Evolutionary conservation across 371 early-diverging fungal species (phyloP).

Genomic region (Parasitella parasitica): DNA sequence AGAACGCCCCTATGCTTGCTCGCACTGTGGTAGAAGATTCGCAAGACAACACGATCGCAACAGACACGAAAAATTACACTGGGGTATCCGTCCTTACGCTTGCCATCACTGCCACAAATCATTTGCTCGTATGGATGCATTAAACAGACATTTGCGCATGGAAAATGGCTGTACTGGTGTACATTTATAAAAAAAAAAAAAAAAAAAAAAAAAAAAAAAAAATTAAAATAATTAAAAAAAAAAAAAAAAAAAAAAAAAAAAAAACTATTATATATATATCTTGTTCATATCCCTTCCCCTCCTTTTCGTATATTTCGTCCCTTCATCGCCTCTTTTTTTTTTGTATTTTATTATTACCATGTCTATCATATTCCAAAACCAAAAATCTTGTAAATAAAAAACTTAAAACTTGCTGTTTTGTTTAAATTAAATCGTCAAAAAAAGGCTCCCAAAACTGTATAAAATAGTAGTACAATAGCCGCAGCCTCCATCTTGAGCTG

Average conservation of each 20-base stretch:
- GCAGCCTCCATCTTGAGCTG: background rate
- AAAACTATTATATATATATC: background rate
- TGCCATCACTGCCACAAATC: constrained; percentile 46
- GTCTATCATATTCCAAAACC: background rate
- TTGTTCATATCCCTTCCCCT: constrained; percentile 9
- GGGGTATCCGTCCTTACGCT: constrained; percentile 50
- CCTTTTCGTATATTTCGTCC: background rate
- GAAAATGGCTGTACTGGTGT: constrained; percentile 52
- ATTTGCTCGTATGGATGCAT: constrained; percentile 63
- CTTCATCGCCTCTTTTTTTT: background rate
- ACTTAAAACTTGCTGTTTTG: background rate
- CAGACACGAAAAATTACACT: constrained; percentile 52
- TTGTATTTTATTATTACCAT: background rate
- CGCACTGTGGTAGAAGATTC: constrained; percentile 44
- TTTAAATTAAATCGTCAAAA: background rate
- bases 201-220: too few relatives aligned
- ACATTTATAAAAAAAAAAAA: constrained; percentile 4
- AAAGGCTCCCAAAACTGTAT: background rate
- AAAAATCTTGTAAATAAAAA: constrained; percentile 6
- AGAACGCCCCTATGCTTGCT: constrained; percentile 44
- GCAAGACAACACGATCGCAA: constrained; percentile 55
- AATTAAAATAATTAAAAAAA: too few relatives aligned
- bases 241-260: too few relatives aligned
- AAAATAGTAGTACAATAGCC: background rate
- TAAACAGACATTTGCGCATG: constrained; percentile 64